A percentile compares a stretch with the other conserved stretches of the same genome.
Conservation (phyloP, 768 basidiomycete species). For the Boletus rufocinnamomeus region DNA sequence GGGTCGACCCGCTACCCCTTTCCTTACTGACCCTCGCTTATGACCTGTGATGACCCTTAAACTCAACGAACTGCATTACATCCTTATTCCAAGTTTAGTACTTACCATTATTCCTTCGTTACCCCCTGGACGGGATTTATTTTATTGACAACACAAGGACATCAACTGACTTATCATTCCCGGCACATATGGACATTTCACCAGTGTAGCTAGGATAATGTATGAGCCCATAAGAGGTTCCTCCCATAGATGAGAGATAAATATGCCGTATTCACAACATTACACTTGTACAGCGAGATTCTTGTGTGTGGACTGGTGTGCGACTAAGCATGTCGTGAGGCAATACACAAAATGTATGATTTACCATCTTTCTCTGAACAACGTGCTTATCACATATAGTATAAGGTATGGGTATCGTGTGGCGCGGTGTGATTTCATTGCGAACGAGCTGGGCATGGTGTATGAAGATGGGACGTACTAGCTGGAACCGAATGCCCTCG, state of each 20-base stretch:
- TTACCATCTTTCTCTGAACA: no score
- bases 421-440: no score
- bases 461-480: no score
- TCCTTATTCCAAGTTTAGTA: no score
- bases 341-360: not conserved
- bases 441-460: no score
- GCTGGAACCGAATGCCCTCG: no score
- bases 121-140: not conserved
- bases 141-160: not conserved
- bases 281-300: not conserved
- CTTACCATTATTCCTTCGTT: not conserved
- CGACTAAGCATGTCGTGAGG: not conserved
- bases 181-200: not conserved
- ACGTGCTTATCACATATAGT: no score
- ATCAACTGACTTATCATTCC: not conserved
- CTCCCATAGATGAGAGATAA: no score
- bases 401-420: no score
- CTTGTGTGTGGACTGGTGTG: not conserved
- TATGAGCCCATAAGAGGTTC: not conserved
- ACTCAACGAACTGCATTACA: not conserved
- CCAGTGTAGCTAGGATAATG: not conserved
- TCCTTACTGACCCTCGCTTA: not conserved
- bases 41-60: not conserved
- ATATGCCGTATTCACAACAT: not conserved
- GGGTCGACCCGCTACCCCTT: not conserved